phyloP scores from a whole-genome alignment of 441 rosid species.

The Bruguiera hainesii region DNA sequence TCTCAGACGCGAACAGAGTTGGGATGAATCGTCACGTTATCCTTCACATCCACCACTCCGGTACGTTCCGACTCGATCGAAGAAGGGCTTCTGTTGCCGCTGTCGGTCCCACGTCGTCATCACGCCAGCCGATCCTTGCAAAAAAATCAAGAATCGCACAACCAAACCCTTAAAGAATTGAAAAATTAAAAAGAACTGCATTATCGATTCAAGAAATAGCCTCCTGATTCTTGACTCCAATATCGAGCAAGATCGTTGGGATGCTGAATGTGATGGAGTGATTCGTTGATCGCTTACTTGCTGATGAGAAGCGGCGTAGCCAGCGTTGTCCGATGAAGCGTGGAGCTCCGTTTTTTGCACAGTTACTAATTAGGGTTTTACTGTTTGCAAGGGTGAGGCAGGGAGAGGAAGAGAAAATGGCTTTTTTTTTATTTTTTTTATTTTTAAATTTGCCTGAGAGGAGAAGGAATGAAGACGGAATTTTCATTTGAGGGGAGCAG shows the following conservation, averaged over 20 bases:
- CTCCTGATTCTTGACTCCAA: neutral
- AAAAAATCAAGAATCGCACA: neutral
- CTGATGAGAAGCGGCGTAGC: slow-evolving; percentile 82
- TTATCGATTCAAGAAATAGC: neutral
- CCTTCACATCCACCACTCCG: slow-evolving; percentile 66
- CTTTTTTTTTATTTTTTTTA: neutral
- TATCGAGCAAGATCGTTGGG: too few relatives aligned
- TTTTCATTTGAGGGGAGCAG: too few relatives aligned
- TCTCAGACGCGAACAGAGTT: slow-evolving; percentile 81
- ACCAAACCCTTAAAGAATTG: slow-evolving; percentile 9
- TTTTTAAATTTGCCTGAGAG: neutral
- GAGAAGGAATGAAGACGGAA: too few relatives aligned
- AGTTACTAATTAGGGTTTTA: slow-evolving; percentile 17
- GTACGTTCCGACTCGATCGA: slow-evolving; percentile 62
- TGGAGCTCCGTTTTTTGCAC: slow-evolving; percentile 77
- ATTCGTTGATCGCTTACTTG: slow-evolving; percentile 43
- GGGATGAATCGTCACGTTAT: slow-evolving; percentile 94
- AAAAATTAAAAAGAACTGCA: neutral
- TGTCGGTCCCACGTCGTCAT: slow-evolving; percentile 59
- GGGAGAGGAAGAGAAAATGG: slow-evolving; percentile 20
- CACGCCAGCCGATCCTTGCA: slow-evolving; percentile 66
- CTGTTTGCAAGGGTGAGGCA: slow-evolving; percentile 8
- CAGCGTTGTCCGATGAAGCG: slow-evolving; percentile 94
- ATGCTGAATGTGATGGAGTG: neutral
- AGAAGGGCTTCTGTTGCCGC: slow-evolving; percentile 45